Evolutionary conservation across 2,329 filamentous ascomycete genomes (phyloP).

Genomic region (Phoma sp.): DNA sequence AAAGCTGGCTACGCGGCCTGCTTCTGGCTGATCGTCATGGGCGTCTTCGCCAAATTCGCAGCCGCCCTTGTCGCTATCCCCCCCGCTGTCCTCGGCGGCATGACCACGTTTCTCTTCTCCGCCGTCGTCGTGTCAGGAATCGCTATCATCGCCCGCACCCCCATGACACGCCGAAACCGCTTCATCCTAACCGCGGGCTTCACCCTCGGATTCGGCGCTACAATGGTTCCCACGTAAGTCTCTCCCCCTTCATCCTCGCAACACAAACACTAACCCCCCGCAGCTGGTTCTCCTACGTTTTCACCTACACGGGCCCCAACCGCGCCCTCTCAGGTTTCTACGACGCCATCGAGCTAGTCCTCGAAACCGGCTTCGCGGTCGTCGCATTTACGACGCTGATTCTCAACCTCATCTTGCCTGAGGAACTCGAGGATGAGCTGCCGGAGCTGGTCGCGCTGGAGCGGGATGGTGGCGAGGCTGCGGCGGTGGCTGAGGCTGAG

Average conservation of each 20-base stretch:
- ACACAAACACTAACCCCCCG: slow-evolving; percentile 44
- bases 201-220: slow-evolving; percentile 69
- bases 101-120: slow-evolving; percentile 78
- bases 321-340: slow-evolving; percentile 73
- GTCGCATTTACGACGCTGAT: slow-evolving; percentile 75
- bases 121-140: slow-evolving; percentile 80
- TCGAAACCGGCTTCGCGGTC: slow-evolving; percentile 69
- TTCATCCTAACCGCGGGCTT: slow-evolving; percentile 82
- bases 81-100: slow-evolving; percentile 54
- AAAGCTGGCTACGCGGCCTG: slow-evolving; percentile 80
- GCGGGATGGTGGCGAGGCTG: slow-evolving; percentile 38
- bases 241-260: slow-evolving; percentile 3
- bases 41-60: slow-evolving; percentile 82
- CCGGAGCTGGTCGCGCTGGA: slow-evolving; percentile 53
- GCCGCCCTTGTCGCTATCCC: slow-evolving; percentile 81
- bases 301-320: slow-evolving; percentile 74
- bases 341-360: slow-evolving; percentile 64
- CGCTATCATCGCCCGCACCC: slow-evolving; percentile 73
- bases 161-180: slow-evolving; percentile 79
- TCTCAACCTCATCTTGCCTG: slow-evolving; percentile 74
- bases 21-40: slow-evolving; percentile 80
- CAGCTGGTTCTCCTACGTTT: slow-evolving; percentile 72
- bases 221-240: slow-evolving; percentile 52
- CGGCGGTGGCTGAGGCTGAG: slow-evolving; percentile 25
- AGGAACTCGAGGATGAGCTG: slow-evolving; percentile 73